These are phyloP conservation scores for Dispira parvispora DNA, from an alignment of 192 early-diverging fungal genomes.

Conservation along the genomic window DNA sequence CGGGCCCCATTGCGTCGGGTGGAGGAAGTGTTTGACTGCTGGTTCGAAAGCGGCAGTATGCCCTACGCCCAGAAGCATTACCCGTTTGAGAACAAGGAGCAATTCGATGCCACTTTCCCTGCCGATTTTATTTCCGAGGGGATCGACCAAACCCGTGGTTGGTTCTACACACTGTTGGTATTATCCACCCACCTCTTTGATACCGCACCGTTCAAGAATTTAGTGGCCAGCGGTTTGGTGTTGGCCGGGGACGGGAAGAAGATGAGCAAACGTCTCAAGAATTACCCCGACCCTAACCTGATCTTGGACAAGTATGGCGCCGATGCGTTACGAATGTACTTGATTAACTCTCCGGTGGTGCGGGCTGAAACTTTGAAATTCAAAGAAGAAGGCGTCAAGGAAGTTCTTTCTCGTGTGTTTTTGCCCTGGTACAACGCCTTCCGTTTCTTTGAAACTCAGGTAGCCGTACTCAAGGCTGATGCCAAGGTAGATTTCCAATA, in stretches of 20 bases:
- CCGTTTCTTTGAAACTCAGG: conserved; percentile 89
- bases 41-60: conserved; percentile 98
- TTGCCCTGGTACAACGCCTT: conserved; percentile 98
- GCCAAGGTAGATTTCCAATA: conserved; percentile 56
- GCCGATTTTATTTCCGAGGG: conserved; percentile 99
- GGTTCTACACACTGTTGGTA: conserved; percentile 99
- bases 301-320: conserved; percentile 84
- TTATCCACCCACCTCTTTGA: conserved; percentile 92
- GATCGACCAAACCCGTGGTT: conserved; percentile 97
- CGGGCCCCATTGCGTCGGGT: conserved; percentile 70
- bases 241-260: conserved; percentile 97
- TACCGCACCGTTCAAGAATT: conserved; percentile 88
- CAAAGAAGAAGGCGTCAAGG: conserved; percentile 95
- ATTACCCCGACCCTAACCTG: conserved; percentile 84
- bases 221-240: conserved; percentile 93
- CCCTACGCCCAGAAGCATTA: conserved; percentile 99
- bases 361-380: conserved; percentile 89
- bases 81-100: conserved; percentile 92
- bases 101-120: conserved; percentile 77
- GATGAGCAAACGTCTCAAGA: conserved; percentile 97
- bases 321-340: conserved; percentile 83
- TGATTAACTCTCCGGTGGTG: conserved; percentile 96
- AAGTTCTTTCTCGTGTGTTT: conserved; percentile 82
- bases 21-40: conserved; percentile 98
- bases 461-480: conserved; percentile 76